A percentile compares a stretch with the other conserved stretches of the same genome.
Evolutionary conservation across 2,329 filamentous ascomycete genomes (phyloP).

Genomic region (Trichothecium roseum): DNA sequence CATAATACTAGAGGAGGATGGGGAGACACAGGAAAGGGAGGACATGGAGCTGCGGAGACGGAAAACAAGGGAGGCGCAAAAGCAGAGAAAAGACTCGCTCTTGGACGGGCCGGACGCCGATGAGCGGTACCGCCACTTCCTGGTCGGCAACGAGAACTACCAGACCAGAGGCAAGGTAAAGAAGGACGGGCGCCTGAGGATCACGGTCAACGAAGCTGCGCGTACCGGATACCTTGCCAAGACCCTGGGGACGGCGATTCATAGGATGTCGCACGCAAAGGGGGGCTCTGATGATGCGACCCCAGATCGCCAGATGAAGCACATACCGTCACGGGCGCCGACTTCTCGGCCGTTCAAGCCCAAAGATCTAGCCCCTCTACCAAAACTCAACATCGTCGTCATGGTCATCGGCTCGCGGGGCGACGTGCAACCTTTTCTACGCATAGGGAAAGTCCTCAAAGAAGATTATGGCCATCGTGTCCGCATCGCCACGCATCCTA

Average conservation of each 20-base stretch:
- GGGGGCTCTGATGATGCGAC: not conserved
- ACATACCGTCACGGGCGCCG: slow-evolving; percentile 4
- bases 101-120: slow-evolving; percentile 11
- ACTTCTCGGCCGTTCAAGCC: slow-evolving; percentile 13
- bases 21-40: not conserved
- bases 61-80: slow-evolving; percentile 4
- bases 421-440: slow-evolving; percentile 72
- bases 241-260: slow-evolving; percentile 55
- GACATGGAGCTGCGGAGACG: not conserved
- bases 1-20: not conserved
- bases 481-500: slow-evolving; percentile 68
- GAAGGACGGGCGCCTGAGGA: slow-evolving; percentile 59
- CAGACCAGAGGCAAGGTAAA: slow-evolving; percentile 55
- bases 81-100: slow-evolving; percentile 1
- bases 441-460: slow-evolving; percentile 61
- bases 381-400: slow-evolving; percentile 65
- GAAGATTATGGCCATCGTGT: slow-evolving; percentile 65
- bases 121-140: slow-evolving; percentile 28
- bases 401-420: slow-evolving; percentile 76
- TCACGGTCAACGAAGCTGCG: slow-evolving; percentile 60
- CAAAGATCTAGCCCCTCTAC: slow-evolving; percentile 22
- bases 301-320: not conserved
- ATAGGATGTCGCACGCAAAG: slow-evolving; percentile 17
- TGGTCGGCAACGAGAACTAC: slow-evolving; percentile 54
- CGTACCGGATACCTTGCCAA: slow-evolving; percentile 65